Evolutionary conservation across 495 filamentous ascomycete genomes (phyloP).

Genomic region (Cryomyces antarcticus): DNA sequence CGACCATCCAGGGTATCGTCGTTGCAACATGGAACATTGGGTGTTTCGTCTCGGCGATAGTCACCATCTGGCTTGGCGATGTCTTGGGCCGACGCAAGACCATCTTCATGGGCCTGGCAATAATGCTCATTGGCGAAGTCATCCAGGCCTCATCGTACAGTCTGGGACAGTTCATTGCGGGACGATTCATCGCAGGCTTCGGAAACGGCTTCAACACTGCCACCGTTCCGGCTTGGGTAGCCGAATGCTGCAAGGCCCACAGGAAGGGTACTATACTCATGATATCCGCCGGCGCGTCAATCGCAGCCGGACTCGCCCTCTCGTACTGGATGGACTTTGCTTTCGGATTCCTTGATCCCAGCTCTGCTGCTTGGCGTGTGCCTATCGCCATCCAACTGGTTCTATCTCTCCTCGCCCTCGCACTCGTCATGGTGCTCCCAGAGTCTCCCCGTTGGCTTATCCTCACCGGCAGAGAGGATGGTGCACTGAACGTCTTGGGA

Average conservation of each 20-base stretch:
- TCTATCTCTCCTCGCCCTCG: slow-evolving; percentile 40
- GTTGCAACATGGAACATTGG: slow-evolving; percentile 53
- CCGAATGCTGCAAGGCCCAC: slow-evolving; percentile 55
- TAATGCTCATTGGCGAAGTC: slow-evolving; percentile 49
- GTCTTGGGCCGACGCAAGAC: slow-evolving; percentile 45
- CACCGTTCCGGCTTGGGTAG: slow-evolving; percentile 60
- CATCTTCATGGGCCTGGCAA: slow-evolving; percentile 47
- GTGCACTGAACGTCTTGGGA: slow-evolving; percentile 40
- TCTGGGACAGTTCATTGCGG: slow-evolving; percentile 42
- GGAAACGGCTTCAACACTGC: slow-evolving; percentile 44
- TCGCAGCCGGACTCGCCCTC: slow-evolving; percentile 51
- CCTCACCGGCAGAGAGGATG: slow-evolving; percentile 43
- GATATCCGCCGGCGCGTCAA: slow-evolving; percentile 48
- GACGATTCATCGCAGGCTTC: slow-evolving; percentile 43
- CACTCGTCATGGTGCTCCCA: slow-evolving; percentile 41
- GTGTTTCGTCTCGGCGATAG: slow-evolving; percentile 46
- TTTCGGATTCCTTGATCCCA: slow-evolving; percentile 40
- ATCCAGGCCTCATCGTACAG: slow-evolving; percentile 40
- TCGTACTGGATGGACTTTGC: slow-evolving; percentile 62
- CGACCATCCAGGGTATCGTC: slow-evolving; percentile 7
- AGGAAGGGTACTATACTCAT: slow-evolving; percentile 59
- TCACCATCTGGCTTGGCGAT: slow-evolving; percentile 50
- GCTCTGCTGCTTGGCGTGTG: slow-evolving; percentile 50
- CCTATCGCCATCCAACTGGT: slow-evolving; percentile 54
- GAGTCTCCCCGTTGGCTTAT: slow-evolving; percentile 63